Evolutionary conservation across 169 alveolate species (phyloP).

Genomic region (Eimeria maxima): DNA sequence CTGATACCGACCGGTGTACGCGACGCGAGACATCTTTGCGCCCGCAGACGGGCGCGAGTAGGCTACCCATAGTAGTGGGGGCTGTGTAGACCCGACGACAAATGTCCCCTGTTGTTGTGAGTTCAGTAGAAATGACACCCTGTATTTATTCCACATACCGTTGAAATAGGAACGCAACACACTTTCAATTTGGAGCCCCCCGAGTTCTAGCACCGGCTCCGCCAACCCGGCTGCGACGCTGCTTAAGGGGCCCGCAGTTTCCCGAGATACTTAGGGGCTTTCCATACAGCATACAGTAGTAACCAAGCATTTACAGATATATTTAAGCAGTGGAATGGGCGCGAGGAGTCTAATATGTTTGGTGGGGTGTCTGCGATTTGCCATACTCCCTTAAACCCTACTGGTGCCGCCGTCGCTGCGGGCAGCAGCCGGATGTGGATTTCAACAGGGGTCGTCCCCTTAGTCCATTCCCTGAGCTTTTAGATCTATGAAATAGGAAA

Average conservation of each 20-base stretch:
- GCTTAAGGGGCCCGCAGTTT: background rate
- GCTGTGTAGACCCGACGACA: background rate
- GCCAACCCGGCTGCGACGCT: background rate
- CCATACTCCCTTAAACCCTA: background rate
- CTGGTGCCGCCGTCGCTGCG: background rate
- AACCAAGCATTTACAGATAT: background rate
- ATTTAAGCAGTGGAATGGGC: too few relatives aligned
- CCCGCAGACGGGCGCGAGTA: background rate
- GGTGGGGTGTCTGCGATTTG: background rate
- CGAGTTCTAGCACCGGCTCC: background rate
- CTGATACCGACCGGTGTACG: too few relatives aligned
- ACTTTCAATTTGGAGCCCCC: background rate
- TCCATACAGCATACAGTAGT: background rate
- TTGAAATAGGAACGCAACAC: background rate
- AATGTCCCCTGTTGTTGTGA: background rate
- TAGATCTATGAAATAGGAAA: background rate
- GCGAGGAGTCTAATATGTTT: background rate
- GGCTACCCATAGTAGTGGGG: background rate
- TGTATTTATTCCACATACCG: background rate
- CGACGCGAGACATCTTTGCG: too few relatives aligned
- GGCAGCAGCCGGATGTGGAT: background rate
- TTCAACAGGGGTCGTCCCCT: background rate
- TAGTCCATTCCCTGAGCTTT: too few relatives aligned
- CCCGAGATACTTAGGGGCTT: background rate
- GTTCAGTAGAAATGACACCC: background rate